Conservation (phyloP, 129 eudicot genomes). For the Mikania micrantha region DNA sequence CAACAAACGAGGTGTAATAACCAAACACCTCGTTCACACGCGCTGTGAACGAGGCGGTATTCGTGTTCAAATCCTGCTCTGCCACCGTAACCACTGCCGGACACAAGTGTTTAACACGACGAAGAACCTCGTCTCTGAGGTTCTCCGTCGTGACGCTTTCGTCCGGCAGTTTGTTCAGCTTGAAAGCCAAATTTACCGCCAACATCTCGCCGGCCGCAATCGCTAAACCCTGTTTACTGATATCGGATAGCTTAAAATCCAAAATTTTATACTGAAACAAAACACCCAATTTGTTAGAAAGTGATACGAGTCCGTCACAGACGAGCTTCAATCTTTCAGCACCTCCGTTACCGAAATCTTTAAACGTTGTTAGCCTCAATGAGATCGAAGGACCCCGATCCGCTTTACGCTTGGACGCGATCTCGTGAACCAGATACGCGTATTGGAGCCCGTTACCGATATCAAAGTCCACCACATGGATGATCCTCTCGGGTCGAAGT, state of each 20-base stretch:
- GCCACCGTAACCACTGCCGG: constrained; percentile 71
- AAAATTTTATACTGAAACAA: constrained; percentile 34
- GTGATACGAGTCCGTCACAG: constrained; percentile 35
- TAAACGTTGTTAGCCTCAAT: constrained; percentile 49
- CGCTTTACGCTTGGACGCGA: constrained; percentile 35
- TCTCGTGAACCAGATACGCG: constrained; percentile 63
- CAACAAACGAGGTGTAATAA: constrained; percentile 56
- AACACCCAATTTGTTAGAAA: constrained; percentile 46
- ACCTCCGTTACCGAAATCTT: constrained; percentile 35
- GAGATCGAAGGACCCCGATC: neutral
- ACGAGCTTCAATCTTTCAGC: constrained; percentile 41
- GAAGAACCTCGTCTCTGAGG: constrained; percentile 69
- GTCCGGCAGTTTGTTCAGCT: constrained; percentile 62
- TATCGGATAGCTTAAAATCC: constrained; percentile 28
- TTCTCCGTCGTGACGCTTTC: constrained; percentile 94
- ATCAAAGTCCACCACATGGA: constrained; percentile 85
- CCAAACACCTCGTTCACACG: constrained; percentile 63
- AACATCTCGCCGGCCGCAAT: constrained; percentile 44
- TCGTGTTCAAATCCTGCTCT: constrained; percentile 75
- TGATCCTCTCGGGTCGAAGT: neutral
- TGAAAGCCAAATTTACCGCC: constrained; percentile 77
- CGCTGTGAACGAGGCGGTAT: constrained; percentile 63
- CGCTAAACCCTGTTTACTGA: constrained; percentile 36
- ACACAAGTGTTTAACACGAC: constrained; percentile 59
- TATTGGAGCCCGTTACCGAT: constrained; percentile 78